phyloP scores from a whole-genome alignment of 768 basidiomycete genomes.

The Macrolepiota albuminosa region DNA sequence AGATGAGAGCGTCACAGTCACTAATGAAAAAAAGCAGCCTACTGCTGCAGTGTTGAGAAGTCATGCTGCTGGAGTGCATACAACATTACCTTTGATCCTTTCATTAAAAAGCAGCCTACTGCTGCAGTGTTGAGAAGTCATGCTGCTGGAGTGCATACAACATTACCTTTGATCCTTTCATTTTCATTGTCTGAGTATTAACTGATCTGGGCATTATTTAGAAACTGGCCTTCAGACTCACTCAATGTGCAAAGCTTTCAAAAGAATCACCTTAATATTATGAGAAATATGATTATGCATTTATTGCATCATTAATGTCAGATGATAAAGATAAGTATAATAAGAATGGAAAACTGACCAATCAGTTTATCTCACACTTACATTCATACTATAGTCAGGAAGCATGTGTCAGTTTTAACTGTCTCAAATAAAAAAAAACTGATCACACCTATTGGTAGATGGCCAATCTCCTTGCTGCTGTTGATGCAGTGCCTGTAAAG shows the following conservation, averaged over 20 bases:
- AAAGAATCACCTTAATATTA: neutral
- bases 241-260: neutral
- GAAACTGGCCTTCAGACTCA: slow-evolving; percentile 10
- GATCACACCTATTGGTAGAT: too few relatives aligned
- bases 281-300: neutral
- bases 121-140: neutral
- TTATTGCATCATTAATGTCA: slow-evolving; percentile 11
- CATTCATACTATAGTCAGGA: too few relatives aligned
- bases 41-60: neutral
- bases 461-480: too few relatives aligned
- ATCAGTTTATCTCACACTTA: neutral
- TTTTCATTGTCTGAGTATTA: neutral
- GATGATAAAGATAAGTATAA: slow-evolving; percentile 16
- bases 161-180: neutral
- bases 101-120: neutral
- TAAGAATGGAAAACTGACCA: neutral
- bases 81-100: too few relatives aligned
- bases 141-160: too few relatives aligned
- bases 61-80: too few relatives aligned
- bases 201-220: neutral
- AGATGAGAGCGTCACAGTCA: neutral
- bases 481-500: too few relatives aligned
- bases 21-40: neutral
- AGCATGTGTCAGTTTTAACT: too few relatives aligned
- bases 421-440: too few relatives aligned